Evolutionary conservation across 805 yeast species (phyloP), one percentile per base, ranked within the genome.

Genomic region (Trichomonascus vanleenenianus): DNA sequence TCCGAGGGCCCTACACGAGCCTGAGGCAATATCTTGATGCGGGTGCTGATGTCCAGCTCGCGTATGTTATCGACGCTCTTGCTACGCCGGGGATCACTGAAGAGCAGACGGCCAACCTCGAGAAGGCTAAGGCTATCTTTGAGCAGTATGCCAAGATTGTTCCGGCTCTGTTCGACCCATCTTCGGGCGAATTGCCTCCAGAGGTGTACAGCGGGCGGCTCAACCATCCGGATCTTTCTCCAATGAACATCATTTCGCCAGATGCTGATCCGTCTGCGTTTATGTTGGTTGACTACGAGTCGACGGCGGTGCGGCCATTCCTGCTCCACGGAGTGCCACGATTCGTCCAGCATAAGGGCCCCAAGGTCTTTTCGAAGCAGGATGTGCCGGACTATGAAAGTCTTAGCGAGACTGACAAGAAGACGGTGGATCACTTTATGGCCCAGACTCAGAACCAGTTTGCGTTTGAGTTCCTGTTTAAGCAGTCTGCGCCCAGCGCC

Each of bases 371-470:
- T 70, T 76, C 83, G 57, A 75, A 77, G 44, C 79, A 83, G 45
- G 96, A 88, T 47, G 73, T 86, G 50, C 87, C 83, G 38, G 79
- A 78, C 42, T 89, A 70, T 63, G 78, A 76, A 2, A 67, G 73
- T 45, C 67, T 89, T 65, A 76, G 76, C 42, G 94, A 83, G 36
- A 66, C 75, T 38, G 93, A 86, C 53, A 76, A 83, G 65, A 81
- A 78, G 51, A 89, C 89, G 62, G 85, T 84, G 56, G 81, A 82
- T 57, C 89, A 84, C 66, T 85, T 91, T 81, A 81, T 81, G 64
- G 80, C 80, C 56, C 80, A 91, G 65, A 89, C 97, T 3, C 81
- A 96, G 72, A 87, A 89, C 62, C 95, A 91, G 65, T 81, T 83
- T 55, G 65, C 84, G 47, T 91, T 95, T 89, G 97, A 91, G 65